These are phyloP conservation scores for Massospora cicadina DNA, from an alignment of 371 early-diverging fungal species.

Conservation along the genomic window DNA sequence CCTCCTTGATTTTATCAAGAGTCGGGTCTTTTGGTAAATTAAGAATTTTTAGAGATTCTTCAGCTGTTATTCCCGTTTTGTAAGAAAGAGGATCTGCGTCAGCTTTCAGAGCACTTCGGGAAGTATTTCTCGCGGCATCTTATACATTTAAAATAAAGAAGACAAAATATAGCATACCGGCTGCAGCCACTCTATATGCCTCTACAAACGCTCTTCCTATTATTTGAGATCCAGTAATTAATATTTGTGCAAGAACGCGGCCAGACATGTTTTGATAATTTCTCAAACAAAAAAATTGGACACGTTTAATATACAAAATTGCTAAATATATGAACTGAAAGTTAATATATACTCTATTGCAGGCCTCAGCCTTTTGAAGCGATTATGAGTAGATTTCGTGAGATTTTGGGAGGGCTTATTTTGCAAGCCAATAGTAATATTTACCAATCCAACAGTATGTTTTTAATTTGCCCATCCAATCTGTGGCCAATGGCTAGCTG, in stretches of 20 bases:
- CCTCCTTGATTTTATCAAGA: slow-evolving; percentile 52
- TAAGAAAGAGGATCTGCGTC: slow-evolving; percentile 57
- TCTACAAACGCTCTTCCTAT: slow-evolving; percentile 84
- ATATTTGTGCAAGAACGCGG: slow-evolving; percentile 67
- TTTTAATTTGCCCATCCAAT: no score
- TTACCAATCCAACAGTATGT: no score
- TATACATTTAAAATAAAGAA: background rate
- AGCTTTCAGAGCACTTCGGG: slow-evolving; percentile 23
- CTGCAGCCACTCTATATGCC: slow-evolving; percentile 81
- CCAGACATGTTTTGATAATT: slow-evolving; percentile 17
- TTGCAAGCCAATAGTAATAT: no score
- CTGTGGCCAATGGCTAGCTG: no score
- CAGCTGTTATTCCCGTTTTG: slow-evolving; percentile 70
- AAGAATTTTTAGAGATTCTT: slow-evolving; percentile 84
- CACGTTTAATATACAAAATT: no score
- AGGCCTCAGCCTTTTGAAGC: no score
- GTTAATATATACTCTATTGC: background rate
- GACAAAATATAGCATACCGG: slow-evolving; percentile 38
- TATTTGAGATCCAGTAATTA: slow-evolving; percentile 67
- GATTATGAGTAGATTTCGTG: no score
- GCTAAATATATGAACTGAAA: background rate
- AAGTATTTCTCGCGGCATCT: slow-evolving; percentile 29
- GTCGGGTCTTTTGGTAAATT: slow-evolving; percentile 61
- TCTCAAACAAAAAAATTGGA: no score
- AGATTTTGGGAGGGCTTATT: no score